phyloP scores from a whole-genome alignment of 1,139 yeast species.

The Yarrowia galli region DNA sequence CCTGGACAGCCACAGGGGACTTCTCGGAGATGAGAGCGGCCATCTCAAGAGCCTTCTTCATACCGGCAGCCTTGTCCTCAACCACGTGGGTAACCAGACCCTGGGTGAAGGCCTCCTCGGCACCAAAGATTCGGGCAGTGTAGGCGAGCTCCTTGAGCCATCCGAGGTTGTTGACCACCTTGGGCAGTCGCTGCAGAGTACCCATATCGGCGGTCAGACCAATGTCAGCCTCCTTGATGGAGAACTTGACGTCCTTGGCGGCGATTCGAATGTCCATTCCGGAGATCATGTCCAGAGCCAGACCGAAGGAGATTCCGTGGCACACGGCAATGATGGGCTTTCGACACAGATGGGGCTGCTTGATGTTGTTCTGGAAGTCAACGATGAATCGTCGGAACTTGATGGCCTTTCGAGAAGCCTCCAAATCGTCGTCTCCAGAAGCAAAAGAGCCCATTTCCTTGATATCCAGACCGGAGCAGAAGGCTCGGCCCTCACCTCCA shows the following conservation, averaged over 20 bases:
- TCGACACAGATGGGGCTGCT: constrained; percentile 46
- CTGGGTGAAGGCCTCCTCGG: constrained; percentile 61
- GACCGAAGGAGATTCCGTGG: constrained; percentile 63
- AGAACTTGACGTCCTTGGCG: constrained; percentile 60
- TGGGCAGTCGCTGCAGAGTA: constrained; percentile 71
- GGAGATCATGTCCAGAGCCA: constrained; percentile 71
- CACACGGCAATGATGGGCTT: constrained; percentile 57
- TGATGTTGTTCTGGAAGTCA: constrained; percentile 66
- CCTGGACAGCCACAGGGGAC: constrained; percentile 68
- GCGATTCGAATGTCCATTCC: constrained; percentile 67
- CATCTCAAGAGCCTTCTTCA: constrained; percentile 58
- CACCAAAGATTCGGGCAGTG: constrained; percentile 65
- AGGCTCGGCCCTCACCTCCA: constrained; percentile 63
- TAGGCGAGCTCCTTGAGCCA: constrained; percentile 67
- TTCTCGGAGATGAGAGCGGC: constrained; percentile 60
- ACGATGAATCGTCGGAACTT: constrained; percentile 49
- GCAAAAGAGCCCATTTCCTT: constrained; percentile 42
- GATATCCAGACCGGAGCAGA: constrained; percentile 73
- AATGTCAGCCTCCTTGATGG: constrained; percentile 73
- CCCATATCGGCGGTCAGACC: constrained; percentile 87
- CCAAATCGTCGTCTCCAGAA: constrained; percentile 48
- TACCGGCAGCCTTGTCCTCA: constrained; percentile 59
- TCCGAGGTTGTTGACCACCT: constrained; percentile 62
- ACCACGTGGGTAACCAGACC: constrained; percentile 64
- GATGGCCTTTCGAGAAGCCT: constrained; percentile 51